Evolutionary conservation across 495 filamentous ascomycete species (phyloP), one percentile per base, ranked within the genome.

Genomic region (Chaetomium cochliodes): DNA sequence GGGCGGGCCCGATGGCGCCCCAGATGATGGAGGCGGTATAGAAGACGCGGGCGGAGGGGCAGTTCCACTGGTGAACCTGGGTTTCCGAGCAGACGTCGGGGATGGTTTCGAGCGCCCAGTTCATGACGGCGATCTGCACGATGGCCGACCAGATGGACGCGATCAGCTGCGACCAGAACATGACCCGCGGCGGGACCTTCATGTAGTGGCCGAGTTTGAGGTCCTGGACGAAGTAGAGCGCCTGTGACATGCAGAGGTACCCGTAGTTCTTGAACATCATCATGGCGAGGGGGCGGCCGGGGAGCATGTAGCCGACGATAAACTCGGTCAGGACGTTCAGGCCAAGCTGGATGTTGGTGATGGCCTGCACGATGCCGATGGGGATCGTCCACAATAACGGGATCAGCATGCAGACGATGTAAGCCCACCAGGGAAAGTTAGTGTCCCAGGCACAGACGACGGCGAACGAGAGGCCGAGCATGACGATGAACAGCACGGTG

Each of bases 261-360:
- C 87, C 86, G 69, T 88, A 89, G 65, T 75, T 89, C 69, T 91
- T 90, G 78, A 91, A 91, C 74, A 77, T 75, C 74, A 77, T 92
- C 73, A 87, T 85, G 42, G 87, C 87, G 6, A 90, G 70, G 1
- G 87, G 87, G 13, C 80, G 79, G 15, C 87, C 87, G 5, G 88
- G 84, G 46, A 87, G 82, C 65, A 88, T 86, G 73, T 90, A 90
- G 5, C 88, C 87, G 42, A 86, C 83, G 64, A 90, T 80, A 66
- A 86, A 91, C 70, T 90, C 88, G 25, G 88, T 88, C 26, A 90
- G 72, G 5, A 90, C 78, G 65, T 89, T 89, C 37, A 89, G 74
- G 5, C 87, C 87, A 41, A 88, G 85, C 70, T 86, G 84, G 56
- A 85, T 85, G 67, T 89, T 90, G 25, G 86, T 88, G 65, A 87